Evolutionary conservation across 2,329 filamentous ascomycete species (phyloP), one percentile per base, ranked within the genome.

Genomic region (Graphiopsis chlorocephala): DNA sequence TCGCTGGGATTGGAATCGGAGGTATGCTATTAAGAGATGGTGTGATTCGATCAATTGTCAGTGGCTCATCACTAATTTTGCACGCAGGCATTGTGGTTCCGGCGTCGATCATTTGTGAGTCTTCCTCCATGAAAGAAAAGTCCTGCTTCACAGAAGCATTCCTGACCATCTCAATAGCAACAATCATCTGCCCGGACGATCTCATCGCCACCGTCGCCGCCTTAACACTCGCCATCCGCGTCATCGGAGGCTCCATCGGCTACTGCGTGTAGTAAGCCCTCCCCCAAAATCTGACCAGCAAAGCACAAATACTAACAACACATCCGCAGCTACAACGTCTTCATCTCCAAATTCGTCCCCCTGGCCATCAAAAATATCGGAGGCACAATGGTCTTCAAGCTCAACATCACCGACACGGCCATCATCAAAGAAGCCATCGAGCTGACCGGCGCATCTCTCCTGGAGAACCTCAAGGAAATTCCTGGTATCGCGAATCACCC

Each of bases 141-240:
- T 11, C 7, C 8, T 31, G n/a, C 17, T 14, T 5, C 28, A n/a
- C 7, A 23, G 3, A 14, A 20, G 12, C 17, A 23, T 47, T n/a
- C 52, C 56, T 66, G 26, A 60, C 38, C 12, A 48, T n/a, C n/a
- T 42, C 15, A 14, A n/a, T 28, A 70, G 70, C 86, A 7, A 88
- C 86, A 11, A 90, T 90, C 69, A 86, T 90, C 68, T 90, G 87
- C 66, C 88, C 88, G 0, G 86, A 88, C 71, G 88, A 90, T 63
- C 80, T 90, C 6, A 90, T 91, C 67, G 88, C 87, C 8, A 90
- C 88, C 2, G 82, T 90, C 53, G 85, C 88, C 1, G 87, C 89
- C 6, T 79, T 91, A 25, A 90, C 88, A 0, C 83, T 91, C 42
- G 84, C 87, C n/a, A 85, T 91, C 68, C 87, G 89, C 42, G 86